Base-by-base conservation (phyloP, 768 basidiomycete species). In the Artomyces pyxidatus region DNA sequence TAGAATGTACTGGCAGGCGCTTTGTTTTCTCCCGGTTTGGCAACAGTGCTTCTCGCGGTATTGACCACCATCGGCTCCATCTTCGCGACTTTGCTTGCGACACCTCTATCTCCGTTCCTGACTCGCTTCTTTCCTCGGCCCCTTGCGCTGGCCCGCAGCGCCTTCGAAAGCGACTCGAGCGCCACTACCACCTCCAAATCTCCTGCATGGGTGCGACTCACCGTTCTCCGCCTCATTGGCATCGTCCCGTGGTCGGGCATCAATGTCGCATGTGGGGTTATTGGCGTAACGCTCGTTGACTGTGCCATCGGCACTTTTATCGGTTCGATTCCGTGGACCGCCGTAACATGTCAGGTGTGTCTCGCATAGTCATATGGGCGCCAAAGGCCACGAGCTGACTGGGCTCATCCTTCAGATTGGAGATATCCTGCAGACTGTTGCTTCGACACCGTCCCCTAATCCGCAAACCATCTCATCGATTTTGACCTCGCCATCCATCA, bases 211-310 rank as follows among this genome's bases (percentile, higher is more conserved):
- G 83, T 92, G 38, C 80, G 92, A 35, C 70, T 96, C 38, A 84
- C 91, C 3, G 78, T 95, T 50, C 77, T 97, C 54, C 81, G 94
- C 42, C 81, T 95, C 50, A 79, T 95, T 59, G 94, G 94, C 17
- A 80, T 97, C 47, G 90, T 96, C 3, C 94, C 94, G 5, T 97
- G 94, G 94, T 90, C 88, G 49, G 92, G 90, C 51, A 91, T 97
- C 73, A 97, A 97, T 65, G 87, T 97, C 50, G 93, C 93, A 39
- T 95, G 87, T 65, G 93, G 93, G 45, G 90, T 95, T 23, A 88
- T 87, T 58, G 85, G 87, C 28, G 90, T 97, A 14, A 69, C 80
- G 7, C 60, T 88, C 42, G 61, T 69, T 49, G 86, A 91, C 63
- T 91, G 88, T 60, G 71, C 83, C 61, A 68, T 91, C 43, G 89